Base-by-base conservation (phyloP, 176 grass and related monocot species). In the Coix lacrymajobi region DNA sequence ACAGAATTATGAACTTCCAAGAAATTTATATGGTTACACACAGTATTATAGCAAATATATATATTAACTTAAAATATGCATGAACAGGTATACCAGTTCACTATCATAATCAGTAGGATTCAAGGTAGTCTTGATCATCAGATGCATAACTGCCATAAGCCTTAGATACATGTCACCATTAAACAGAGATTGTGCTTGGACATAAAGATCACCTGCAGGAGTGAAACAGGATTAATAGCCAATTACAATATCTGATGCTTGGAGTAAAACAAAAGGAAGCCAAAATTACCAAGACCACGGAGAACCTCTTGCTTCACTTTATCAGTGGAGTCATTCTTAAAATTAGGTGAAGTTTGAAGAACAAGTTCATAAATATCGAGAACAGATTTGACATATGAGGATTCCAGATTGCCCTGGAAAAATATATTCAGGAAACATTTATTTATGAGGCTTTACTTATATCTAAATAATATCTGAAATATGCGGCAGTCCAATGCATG, bases 241-340 rank as follows among this genome's bases (percentile, higher is more conserved):
- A 57, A 80, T 83, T 64, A 28, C 33, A 72, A 79, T 33, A 66
- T 75, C 78, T 61, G 26, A 56, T 81, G 51, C 66, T 66, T 62
- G 28, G 30, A 76, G 26, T 15, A 71, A 78, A 79, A 71, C 8
- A 45, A 19, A 40, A 19, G 75, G 79, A 63, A 62, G 6, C 77
- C 71, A 11, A 38, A 62, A 68, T 90, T 98, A 98, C 96, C 96
- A 87, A 98, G 89, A 86, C 93, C 96, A 78, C 77, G 89, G 74
- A 98, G 85, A 67, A 98, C 92, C 82, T 98, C 96, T 90, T 95
- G 96, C 91, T 98, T 98, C 77, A 98, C 96, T 84, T 93, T 95
- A 84, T 91, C 91, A 52, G 85, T 85, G 49, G 92, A 84, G 83
- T 81, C 92, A 75, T 85, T 95, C 80, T 92, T 94, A 85, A 90